phyloP scores from a whole-genome alignment of 1,284 basidiomycete genomes.

The Cutaneotrichosporon sp. region DNA sequence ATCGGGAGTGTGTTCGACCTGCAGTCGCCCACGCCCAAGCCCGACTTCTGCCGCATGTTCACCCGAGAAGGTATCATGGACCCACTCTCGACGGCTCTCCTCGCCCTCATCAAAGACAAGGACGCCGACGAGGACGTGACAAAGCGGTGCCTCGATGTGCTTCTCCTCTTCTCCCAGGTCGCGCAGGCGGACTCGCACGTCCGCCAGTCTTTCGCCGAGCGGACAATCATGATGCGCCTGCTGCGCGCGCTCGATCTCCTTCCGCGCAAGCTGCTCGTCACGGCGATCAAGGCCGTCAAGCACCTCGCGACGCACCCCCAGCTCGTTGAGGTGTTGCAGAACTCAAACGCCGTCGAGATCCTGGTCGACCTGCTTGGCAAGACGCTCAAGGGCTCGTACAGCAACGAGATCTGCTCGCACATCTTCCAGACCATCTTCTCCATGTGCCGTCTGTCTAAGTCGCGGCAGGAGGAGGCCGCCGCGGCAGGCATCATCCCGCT shows the following conservation, averaged over 20 bases:
- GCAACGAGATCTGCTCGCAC: slow-evolving; percentile 75
- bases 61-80: slow-evolving; percentile 92
- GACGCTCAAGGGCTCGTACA: slow-evolving; percentile 73
- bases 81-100: slow-evolving; percentile 82
- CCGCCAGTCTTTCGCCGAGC: slow-evolving; percentile 81
- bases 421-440: slow-evolving; percentile 95
- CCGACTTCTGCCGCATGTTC: slow-evolving; percentile 98
- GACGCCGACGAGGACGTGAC: slow-evolving; percentile 72
- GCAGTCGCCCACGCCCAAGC: slow-evolving; percentile 87
- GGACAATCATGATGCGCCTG: slow-evolving; percentile 82
- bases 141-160: slow-evolving; percentile 82
- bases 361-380: slow-evolving; percentile 81
- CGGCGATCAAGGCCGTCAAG: slow-evolving; percentile 92
- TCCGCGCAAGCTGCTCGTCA: slow-evolving; percentile 78
- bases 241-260: slow-evolving; percentile 79
- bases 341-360: slow-evolving; percentile 91
- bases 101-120: slow-evolving; percentile 79
- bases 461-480: slow-evolving; percentile 93
- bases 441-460: slow-evolving; percentile 89
- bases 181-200: slow-evolving; percentile 92
- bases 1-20: slow-evolving; percentile 94
- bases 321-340: slow-evolving; percentile 88
- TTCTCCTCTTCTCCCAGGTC: slow-evolving; percentile 92
- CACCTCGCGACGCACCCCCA: slow-evolving; percentile 91
- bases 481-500: slow-evolving; percentile 91